Base-by-base conservation (phyloP, 1,139 yeast species). In the Kazachstania sp. region DNA sequence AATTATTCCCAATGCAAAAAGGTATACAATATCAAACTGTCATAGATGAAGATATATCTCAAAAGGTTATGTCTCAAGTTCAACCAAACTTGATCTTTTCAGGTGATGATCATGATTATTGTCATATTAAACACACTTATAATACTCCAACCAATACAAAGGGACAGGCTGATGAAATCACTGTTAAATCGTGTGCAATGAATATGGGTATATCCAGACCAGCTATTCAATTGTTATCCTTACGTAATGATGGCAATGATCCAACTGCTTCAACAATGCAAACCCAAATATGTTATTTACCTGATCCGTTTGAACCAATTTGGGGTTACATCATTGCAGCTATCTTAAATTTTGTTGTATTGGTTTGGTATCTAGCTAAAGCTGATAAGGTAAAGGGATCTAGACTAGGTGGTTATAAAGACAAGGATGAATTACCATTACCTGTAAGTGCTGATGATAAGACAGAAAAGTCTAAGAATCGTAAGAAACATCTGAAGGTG, bases 81-180 rank as follows among this genome's bases (percentile, higher is more conserved):
- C 70, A 74, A 45, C 98, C 98, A 0, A 68, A 70, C 16, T 68
- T 83, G 8, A 73, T 86, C 1, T 86, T 88, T 61, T 82, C 95
- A 3, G 98, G 98, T 1, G 98, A 92, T 62, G 98, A 92, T 63
- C 98, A 92, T 67, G 98, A 92, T 64, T 90, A 87, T 55, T 92
- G 98, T 66, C 88, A 84, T 53, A 77, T 85, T 13, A 66, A 69
- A 12, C 96, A 88, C 58, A 65, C 73, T 2, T 79, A 74, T 54
- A 45, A 51, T 4, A 55, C 49, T 4, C 54, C 49, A 12, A 61
- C 64, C 26, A 71, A 72, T 1, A 66, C 66, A 2, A 29, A 46
- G 0, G 61, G 61, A 15, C 54, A 58, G 9, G 76, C 85, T 0
- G 79, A 82, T 44, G 98, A 92, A 64, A 79, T 84, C 51, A 86